Conservation (phyloP, 169 alveolate species). For the Plasmodium gonderi region DNA sequence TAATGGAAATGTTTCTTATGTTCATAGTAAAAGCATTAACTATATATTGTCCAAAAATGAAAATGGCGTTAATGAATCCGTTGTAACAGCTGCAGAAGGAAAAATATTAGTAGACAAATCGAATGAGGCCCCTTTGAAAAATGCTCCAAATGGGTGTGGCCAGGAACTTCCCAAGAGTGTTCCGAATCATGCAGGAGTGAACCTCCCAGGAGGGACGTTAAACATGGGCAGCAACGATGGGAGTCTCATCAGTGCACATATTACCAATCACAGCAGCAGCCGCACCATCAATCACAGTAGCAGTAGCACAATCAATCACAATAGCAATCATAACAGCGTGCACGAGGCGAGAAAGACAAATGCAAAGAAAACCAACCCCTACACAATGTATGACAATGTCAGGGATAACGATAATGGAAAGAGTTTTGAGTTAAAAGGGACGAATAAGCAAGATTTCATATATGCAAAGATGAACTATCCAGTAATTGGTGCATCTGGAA, state of each 20-base stretch:
- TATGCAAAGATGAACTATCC: not conserved
- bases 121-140: not conserved
- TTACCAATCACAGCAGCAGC: too few species aligned
- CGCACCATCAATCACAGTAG: too few species aligned
- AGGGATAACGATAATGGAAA: not conserved
- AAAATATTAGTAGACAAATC: not conserved
- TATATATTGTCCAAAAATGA: slow-evolving; percentile 8
- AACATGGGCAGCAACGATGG: too few species aligned
- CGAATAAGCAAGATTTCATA: not conserved
- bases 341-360: slow-evolving; percentile 1
- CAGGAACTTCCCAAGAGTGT: not conserved
- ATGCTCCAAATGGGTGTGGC: not conserved
- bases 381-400: not conserved
- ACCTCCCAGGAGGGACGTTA: too few species aligned
- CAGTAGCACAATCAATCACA: too few species aligned
- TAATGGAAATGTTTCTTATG: not conserved
- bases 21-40: slow-evolving; percentile 9
- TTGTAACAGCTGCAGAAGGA: not conserved
- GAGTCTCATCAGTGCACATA: too few species aligned
- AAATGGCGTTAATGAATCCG: not conserved
- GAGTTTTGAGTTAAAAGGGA: not conserved
- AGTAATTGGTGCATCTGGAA: not conserved
- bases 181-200: not conserved
- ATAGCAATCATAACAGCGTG: not conserved
- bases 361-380: not conserved